phyloP scores from a whole-genome alignment of 1,284 basidiomycete genomes.

The Cutaneotrichosporon dermatis region DNA sequence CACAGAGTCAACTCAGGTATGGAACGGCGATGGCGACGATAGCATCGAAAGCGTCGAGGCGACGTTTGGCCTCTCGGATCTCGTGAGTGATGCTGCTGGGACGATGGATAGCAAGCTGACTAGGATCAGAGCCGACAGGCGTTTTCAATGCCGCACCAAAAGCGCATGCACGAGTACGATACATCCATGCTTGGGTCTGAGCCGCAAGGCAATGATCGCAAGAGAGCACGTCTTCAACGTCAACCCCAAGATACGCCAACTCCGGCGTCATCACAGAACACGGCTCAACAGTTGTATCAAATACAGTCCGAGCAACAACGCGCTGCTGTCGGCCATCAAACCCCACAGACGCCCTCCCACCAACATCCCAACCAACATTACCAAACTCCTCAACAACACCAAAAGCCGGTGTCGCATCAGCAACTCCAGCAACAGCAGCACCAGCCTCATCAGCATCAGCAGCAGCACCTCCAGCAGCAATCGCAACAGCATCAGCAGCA shows the following conservation, averaged over 20 bases:
- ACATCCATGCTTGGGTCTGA: constrained; percentile 5
- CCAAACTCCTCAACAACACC: background rate
- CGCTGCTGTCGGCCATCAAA: background rate
- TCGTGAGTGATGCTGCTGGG: constrained; percentile 16
- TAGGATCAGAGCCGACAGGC: constrained; percentile 7
- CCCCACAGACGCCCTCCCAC: constrained; percentile 6
- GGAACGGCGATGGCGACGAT: constrained; percentile 14
- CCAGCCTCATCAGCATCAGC: constrained; percentile 3
- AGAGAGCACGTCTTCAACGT: constrained; percentile 9
- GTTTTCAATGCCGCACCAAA: constrained; percentile 20
- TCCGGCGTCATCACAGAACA: background rate
- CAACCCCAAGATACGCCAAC: constrained; percentile 4
- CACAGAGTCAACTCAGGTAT: constrained; percentile 7
- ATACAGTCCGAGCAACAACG: background rate
- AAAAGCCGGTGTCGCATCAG: background rate
- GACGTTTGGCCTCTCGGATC: constrained; percentile 26
- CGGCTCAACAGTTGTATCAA: constrained; percentile 6
- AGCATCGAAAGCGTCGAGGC: constrained; percentile 23
- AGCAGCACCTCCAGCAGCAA: constrained; percentile 13
- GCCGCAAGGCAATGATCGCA: constrained; percentile 7
- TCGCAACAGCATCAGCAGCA: constrained; percentile 12
- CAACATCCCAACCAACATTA: constrained; percentile 3
- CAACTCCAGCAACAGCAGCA: constrained; percentile 4
- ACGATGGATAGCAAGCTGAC: background rate
- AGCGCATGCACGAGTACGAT: constrained; percentile 17